Conservation (phyloP, 2,329 filamentous ascomycete genomes). For the Penicillium sp. region DNA sequence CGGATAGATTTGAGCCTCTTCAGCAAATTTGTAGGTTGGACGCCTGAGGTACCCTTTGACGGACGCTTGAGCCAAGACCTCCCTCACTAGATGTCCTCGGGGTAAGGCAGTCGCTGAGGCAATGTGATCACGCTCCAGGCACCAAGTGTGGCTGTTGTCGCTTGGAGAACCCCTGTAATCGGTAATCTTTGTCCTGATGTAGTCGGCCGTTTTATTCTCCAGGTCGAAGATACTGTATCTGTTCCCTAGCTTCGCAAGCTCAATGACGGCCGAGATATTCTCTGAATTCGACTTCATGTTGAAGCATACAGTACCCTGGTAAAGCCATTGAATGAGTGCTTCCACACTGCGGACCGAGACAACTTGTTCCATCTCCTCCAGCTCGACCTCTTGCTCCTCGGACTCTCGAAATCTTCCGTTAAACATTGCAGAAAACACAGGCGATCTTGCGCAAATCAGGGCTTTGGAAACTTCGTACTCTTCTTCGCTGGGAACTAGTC, state of each 20-base stretch:
- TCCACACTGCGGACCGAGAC: conserved; percentile 13
- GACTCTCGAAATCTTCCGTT: conserved; percentile 11
- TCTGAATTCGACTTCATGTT: neutral
- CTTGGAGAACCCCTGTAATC: neutral
- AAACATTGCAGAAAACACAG: conserved; percentile 18
- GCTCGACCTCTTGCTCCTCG: conserved; percentile 1
- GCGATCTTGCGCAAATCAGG: conserved; percentile 11
- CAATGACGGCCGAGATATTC: conserved; percentile 10
- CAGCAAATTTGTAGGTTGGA: neutral
- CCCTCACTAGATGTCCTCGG: conserved; percentile 6
- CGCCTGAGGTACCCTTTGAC: conserved; percentile 1
- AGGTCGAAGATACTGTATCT: conserved; percentile 7
- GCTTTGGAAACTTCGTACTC: conserved; percentile 13
- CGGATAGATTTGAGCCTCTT: conserved; percentile 1
- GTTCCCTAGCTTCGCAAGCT: conserved; percentile 15
- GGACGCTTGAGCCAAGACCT: conserved; percentile 1
- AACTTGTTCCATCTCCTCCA: conserved; percentile 12
- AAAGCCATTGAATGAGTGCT: conserved; percentile 18
- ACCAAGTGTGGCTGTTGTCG: conserved; percentile 2
- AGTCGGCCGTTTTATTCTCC: neutral
- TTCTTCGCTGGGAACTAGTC: neutral
- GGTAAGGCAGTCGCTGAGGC: conserved; percentile 4
- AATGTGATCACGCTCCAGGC: conserved; percentile 1
- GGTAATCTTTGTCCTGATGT: conserved; percentile 6
- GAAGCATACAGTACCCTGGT: conserved; percentile 7